Conservation (phyloP, 306 rosid species). For the Ochetophila trinervis region DNA sequence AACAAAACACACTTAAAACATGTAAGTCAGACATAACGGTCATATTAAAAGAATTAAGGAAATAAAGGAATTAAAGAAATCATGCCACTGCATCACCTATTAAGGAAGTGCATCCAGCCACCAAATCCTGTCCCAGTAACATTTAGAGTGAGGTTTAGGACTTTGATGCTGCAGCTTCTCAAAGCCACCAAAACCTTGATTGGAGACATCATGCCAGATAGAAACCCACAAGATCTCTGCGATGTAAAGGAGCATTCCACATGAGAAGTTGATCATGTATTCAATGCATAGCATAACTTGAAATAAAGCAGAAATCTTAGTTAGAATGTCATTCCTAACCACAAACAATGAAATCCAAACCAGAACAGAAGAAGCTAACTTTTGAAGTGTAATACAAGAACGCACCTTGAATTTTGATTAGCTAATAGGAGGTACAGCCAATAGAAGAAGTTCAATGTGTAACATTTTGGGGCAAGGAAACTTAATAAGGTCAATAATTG, state of each 20-base stretch:
- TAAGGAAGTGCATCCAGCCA: constrained; percentile 86
- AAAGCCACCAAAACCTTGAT: constrained; percentile 93
- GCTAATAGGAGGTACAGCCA: background rate
- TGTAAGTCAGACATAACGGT: no score
- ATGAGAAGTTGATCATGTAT: constrained; percentile 27
- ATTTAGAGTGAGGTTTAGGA: constrained; percentile 76
- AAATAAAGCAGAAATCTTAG: background rate
- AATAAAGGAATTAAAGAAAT: no score
- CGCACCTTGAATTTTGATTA: background rate
- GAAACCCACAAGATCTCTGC: constrained; percentile 95
- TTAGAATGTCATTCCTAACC: background rate
- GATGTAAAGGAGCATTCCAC: constrained; percentile 26
- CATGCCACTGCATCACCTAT: no score
- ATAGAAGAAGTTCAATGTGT: background rate
- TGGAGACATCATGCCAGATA: constrained; percentile 97
- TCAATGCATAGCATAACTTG: background rate
- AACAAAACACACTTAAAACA: no score
- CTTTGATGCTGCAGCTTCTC: constrained; percentile 94
- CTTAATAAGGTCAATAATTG: no score
- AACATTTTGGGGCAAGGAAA: no score
- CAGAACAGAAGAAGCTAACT: constrained; percentile 6
- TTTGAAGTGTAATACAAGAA: constrained; percentile 14
- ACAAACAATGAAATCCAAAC: background rate
- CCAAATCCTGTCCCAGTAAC: constrained; percentile 70
- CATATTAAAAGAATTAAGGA: no score